Percentiles rank a stretch among this genome's conserved stretches.
Evolutionary conservation across 768 basidiomycete genomes (phyloP).

Genomic region (Lyophyllum atratum): DNA sequence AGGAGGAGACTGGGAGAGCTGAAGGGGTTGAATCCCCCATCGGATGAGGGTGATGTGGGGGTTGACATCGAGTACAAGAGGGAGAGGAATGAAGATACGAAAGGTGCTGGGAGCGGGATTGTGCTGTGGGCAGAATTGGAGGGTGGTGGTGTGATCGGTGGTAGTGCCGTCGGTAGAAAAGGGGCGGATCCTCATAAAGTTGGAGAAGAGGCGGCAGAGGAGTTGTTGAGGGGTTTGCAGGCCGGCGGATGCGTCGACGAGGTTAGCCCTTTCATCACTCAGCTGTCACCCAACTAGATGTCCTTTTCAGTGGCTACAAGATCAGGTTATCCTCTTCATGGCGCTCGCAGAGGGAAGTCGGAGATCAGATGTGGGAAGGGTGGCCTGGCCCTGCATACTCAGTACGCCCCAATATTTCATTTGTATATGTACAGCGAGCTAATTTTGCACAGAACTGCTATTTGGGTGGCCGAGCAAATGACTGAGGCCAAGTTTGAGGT

Average conservation of each 20-base stretch:
- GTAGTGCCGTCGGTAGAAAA: constrained; percentile 64
- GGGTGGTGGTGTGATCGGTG: constrained; percentile 66
- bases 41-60: constrained; percentile 18
- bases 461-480: constrained; percentile 71
- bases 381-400: constrained; percentile 68
- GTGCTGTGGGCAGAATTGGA: constrained; percentile 76
- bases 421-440: neutral
- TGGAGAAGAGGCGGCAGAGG: constrained; percentile 62
- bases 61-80: constrained; percentile 42
- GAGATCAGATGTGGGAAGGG: constrained; percentile 53
- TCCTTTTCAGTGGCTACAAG: constrained; percentile 47
- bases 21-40: constrained; percentile 1
- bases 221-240: constrained; percentile 56
- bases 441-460: constrained; percentile 52
- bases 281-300: neutral
- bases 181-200: constrained; percentile 44
- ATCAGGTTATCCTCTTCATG: constrained; percentile 80
- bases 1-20: constrained; percentile 37
- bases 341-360: constrained; percentile 71
- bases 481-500: constrained; percentile 66
- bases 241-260: constrained; percentile 80
- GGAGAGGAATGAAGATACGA: constrained; percentile 44
- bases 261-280: constrained; percentile 29
- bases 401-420: constrained; percentile 35
- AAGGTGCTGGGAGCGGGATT: constrained; percentile 73